A percentile compares a stretch with the other conserved stretches of the same genome.
Conservation (phyloP, 2,329 filamentous ascomycete genomes). For the Aspergillus clavatus region DNA sequence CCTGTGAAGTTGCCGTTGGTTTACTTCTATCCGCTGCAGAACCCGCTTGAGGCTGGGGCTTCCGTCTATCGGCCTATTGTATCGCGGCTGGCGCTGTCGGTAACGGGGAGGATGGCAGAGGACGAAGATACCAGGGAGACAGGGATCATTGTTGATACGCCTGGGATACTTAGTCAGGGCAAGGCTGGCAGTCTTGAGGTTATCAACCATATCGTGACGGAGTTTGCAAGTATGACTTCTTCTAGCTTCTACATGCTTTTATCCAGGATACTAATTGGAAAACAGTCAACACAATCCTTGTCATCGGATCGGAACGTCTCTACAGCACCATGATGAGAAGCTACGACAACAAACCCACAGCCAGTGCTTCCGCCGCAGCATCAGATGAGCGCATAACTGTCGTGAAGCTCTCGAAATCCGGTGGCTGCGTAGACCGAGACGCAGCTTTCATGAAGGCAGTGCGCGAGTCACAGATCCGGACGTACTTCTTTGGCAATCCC, state of each 20-base stretch:
- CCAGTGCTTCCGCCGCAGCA: slow-evolving; percentile 40
- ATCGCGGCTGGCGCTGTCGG: slow-evolving; percentile 71
- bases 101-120: slow-evolving; percentile 70
- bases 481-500: slow-evolving; percentile 87
- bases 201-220: slow-evolving; percentile 71
- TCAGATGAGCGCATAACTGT: slow-evolving; percentile 67
- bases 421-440: slow-evolving; percentile 75
- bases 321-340: slow-evolving; percentile 68
- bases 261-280: slow-evolving; percentile 13
- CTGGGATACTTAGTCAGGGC: slow-evolving; percentile 62
- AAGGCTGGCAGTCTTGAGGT: slow-evolving; percentile 65
- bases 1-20: slow-evolving; percentile 90
- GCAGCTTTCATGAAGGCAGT: slow-evolving; percentile 67
- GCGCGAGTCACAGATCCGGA: slow-evolving; percentile 72
- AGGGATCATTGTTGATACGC: slow-evolving; percentile 82
- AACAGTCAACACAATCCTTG: slow-evolving; percentile 70
- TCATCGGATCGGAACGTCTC: slow-evolving; percentile 73
- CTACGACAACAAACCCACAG: slow-evolving; percentile 53
- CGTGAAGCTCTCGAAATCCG: slow-evolving; percentile 75
- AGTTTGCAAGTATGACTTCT: slow-evolving; percentile 54
- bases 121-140: slow-evolving; percentile 66
- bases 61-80: slow-evolving; percentile 69
- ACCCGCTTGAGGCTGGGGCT: slow-evolving; percentile 64
- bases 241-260: not conserved
- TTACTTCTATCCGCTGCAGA: slow-evolving; percentile 76